Evolutionary conservation across 257 asterid species (phyloP).

Genomic region (Phtheirospermum japonicum): DNA sequence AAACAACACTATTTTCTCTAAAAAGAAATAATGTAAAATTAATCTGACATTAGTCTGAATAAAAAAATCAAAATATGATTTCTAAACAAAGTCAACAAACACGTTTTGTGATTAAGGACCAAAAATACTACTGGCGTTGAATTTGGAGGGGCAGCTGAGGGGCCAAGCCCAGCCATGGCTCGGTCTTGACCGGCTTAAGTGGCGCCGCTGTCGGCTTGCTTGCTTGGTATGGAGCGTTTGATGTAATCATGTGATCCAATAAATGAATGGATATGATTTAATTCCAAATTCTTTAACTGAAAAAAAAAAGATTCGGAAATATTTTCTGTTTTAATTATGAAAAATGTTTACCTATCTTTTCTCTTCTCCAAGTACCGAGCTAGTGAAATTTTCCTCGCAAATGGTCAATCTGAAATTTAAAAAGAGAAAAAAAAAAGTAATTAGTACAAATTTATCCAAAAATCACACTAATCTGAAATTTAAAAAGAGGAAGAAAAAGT

Average conservation of each 20-base stretch:
- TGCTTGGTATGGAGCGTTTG: slow-evolving; percentile 37
- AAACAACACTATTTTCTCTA: not conserved
- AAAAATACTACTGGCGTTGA: slow-evolving; percentile 21
- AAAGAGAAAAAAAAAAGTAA: too few species aligned
- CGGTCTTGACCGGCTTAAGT: slow-evolving; percentile 24
- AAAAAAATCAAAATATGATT: not conserved
- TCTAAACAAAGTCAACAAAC: too few species aligned
- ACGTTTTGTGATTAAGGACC: not conserved
- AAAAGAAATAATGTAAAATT: not conserved
- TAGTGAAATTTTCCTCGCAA: too few species aligned
- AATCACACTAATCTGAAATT: too few species aligned
- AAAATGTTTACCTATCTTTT: too few species aligned
- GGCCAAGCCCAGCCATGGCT: too few species aligned
- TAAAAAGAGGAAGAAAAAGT: too few species aligned
- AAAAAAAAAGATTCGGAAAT: too few species aligned
- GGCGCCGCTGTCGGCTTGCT: slow-evolving; percentile 28
- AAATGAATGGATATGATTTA: not conserved
- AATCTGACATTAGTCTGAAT: slow-evolving; percentile 17
- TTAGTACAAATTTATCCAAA: too few species aligned
- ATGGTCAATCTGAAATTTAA: too few species aligned
- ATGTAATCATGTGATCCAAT: slow-evolving; percentile 26
- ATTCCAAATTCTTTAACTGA: not conserved
- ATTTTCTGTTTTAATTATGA: not conserved
- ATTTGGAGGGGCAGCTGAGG: slow-evolving; percentile 22
- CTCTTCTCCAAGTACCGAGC: too few species aligned